Evolutionary conservation across 2,329 filamentous ascomycete genomes (phyloP).

Genomic region (Penicillium sclerotiorum): DNA sequence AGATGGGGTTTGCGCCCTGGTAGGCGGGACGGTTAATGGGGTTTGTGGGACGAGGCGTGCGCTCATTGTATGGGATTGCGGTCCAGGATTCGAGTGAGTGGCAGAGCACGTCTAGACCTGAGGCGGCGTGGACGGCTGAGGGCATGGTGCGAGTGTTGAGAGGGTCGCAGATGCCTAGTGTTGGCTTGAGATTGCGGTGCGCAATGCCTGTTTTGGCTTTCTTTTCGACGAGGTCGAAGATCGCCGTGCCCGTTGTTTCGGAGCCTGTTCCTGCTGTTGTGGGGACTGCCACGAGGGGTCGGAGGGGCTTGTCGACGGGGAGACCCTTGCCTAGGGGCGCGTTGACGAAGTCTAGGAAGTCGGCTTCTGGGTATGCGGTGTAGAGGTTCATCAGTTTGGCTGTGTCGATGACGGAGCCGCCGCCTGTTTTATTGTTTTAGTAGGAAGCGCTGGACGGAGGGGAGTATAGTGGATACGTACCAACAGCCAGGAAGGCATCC

Average conservation of each 20-base stretch:
- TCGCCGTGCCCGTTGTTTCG: conserved; percentile 96
- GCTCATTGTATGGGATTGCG: conserved; percentile 89
- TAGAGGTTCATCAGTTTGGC: conserved; percentile 99
- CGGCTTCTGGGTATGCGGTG: conserved; percentile 83
- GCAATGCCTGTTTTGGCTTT: conserved; percentile 95
- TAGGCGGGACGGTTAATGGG: conserved; percentile 91
- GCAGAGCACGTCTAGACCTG: conserved; percentile 91
- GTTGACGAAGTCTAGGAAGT: conserved; percentile 97
- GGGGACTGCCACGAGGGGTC: conserved; percentile 78
- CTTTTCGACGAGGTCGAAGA: conserved; percentile 90
- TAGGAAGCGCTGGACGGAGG: no score
- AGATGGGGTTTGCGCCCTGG: conserved; percentile 96
- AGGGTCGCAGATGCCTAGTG: conserved; percentile 81
- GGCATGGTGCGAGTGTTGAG: conserved; percentile 97
- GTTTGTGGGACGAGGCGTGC: conserved; percentile 80
- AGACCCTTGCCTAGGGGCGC: conserved; percentile 84
- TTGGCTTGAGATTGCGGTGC: conserved; percentile 93
- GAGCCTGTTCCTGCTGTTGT: conserved; percentile 87
- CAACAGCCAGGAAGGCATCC: conserved; percentile 91
- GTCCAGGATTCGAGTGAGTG: conserved; percentile 97
- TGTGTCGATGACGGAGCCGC: conserved; percentile 95
- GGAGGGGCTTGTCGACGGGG: conserved; percentile 70
- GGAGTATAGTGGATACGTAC: conserved; percentile 48
- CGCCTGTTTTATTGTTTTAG: conserved; percentile 44
- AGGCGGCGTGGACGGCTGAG: conserved; percentile 85